Conservation (phyloP, 257 asterid genomes). For the Oldenlandia corymbosa region DNA sequence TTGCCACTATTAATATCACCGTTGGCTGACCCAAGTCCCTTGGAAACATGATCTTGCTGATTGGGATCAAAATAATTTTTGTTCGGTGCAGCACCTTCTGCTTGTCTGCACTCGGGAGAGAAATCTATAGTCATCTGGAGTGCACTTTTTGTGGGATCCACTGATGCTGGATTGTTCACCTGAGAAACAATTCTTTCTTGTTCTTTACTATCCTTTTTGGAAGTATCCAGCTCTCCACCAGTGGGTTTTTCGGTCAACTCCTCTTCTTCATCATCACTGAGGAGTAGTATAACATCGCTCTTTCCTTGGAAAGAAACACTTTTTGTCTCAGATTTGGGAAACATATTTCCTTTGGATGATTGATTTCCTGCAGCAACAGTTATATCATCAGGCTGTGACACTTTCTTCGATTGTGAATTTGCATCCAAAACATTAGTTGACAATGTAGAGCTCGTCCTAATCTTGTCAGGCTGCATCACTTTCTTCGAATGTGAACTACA, state of each 20-base stretch:
- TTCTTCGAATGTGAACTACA: too few relatives aligned
- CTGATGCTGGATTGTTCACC: constrained; percentile 9
- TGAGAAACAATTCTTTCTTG: constrained; percentile 14
- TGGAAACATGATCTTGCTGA: constrained; percentile 18
- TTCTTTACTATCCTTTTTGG: constrained; percentile 27
- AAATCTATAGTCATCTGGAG: constrained; percentile 16
- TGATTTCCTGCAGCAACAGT: constrained; percentile 23
- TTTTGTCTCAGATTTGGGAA: constrained; percentile 32
- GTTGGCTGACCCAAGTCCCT: constrained; percentile 9
- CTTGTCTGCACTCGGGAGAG: constrained; percentile 38
- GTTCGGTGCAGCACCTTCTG: constrained; percentile 33
- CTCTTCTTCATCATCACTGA: constrained; percentile 69
- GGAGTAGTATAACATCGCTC: constrained; percentile 49
- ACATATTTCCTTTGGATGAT: constrained; percentile 19
- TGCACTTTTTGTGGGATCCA: constrained; percentile 16
- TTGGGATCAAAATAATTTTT: constrained; percentile 26
- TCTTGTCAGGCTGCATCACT: too few relatives aligned
- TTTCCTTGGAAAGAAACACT: constrained; percentile 29
- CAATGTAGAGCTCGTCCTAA: too few relatives aligned
- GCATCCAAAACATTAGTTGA: too few relatives aligned
- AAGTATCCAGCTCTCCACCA: constrained; percentile 19
- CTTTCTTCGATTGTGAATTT: too few relatives aligned
- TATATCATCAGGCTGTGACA: constrained; percentile 26
- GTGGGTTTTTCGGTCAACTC: constrained; percentile 28
- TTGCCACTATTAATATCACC: constrained; percentile 23